These are phyloP conservation scores for Sisymbrium altissimum DNA, from an alignment of 345 rosid species.

Conservation along the genomic window DNA sequence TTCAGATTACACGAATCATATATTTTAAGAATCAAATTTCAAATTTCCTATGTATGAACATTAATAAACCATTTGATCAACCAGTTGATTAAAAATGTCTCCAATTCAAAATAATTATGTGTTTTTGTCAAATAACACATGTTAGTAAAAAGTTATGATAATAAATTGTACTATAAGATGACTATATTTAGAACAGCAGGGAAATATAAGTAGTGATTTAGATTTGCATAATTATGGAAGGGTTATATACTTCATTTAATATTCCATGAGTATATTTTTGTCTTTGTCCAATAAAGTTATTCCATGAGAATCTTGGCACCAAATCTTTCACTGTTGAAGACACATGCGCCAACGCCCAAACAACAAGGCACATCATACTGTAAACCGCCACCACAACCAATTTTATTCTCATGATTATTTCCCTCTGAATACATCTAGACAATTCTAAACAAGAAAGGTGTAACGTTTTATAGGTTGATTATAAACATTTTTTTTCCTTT, in stretches of 20 bases:
- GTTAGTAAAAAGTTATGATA: background rate
- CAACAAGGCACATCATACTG: conserved; percentile 32
- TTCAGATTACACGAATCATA: too few species aligned
- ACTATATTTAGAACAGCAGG: background rate
- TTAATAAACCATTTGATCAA: too few species aligned
- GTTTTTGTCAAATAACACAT: background rate
- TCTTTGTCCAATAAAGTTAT: conserved; percentile 57
- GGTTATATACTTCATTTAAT: conserved; percentile 6
- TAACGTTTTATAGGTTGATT: background rate
- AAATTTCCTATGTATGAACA: too few species aligned
- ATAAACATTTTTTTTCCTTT: background rate
- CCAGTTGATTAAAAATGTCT: too few species aligned
- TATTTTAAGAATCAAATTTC: too few species aligned
- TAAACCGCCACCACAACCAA: conserved; percentile 25
- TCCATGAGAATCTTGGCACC: conserved; percentile 72
- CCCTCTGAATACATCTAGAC: conserved; percentile 4
- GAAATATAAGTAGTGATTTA: background rate
- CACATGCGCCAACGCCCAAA: conserved; percentile 35
- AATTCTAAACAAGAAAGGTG: conserved; percentile 6
- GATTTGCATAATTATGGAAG: conserved; percentile 10
- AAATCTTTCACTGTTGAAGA: conserved; percentile 65
- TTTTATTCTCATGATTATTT: conserved; percentile 19
- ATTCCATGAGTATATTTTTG: conserved; percentile 26
- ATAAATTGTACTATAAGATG: background rate
- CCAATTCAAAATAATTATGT: background rate